Percentiles rank a stretch among this genome's conserved stretches.
Evolutionary conservation across 2,329 filamentous ascomycete species (phyloP).

Genomic region (Trichophyton benhamiae): DNA sequence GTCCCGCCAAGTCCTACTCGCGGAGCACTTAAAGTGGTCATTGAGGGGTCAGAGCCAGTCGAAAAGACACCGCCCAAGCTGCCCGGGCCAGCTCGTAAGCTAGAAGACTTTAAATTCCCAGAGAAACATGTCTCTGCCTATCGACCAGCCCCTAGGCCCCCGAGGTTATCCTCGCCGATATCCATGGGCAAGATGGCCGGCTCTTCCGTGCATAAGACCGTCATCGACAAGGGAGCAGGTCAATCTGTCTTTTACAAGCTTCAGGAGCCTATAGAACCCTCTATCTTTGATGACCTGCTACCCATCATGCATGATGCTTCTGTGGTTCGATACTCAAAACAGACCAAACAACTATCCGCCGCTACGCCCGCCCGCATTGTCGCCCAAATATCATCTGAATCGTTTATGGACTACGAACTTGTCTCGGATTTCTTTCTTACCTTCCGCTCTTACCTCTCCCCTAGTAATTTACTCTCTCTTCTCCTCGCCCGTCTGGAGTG

Average conservation of each 20-base stretch:
- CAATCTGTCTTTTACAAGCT: slow-evolving; percentile 28
- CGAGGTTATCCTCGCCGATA: background rate
- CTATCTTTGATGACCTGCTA: slow-evolving; percentile 69
- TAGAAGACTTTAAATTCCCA: slow-evolving; percentile 74
- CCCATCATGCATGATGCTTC: slow-evolving; percentile 69
- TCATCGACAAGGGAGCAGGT: background rate
- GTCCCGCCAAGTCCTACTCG: slow-evolving; percentile 30
- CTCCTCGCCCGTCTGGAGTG: slow-evolving; percentile 74
- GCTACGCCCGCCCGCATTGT: slow-evolving; percentile 85
- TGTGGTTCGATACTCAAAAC: slow-evolving; percentile 68
- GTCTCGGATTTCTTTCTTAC: slow-evolving; percentile 97
- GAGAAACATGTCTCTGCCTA: slow-evolving; percentile 62
- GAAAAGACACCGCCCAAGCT: slow-evolving; percentile 58
- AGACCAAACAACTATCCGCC: slow-evolving; percentile 64
- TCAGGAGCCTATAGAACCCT: slow-evolving; percentile 50
- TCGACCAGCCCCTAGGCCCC: slow-evolving; percentile 27
- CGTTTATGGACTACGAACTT: slow-evolving; percentile 90
- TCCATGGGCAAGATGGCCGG: slow-evolving; percentile 33
- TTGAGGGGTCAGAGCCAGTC: slow-evolving; percentile 57
- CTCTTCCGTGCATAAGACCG: background rate
- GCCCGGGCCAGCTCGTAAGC: slow-evolving; percentile 68
- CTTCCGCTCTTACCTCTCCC: slow-evolving; percentile 73
- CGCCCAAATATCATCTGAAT: slow-evolving; percentile 90
- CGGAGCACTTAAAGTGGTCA: slow-evolving; percentile 66
- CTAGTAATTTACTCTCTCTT: slow-evolving; percentile 65